phyloP scores from a whole-genome alignment of 352 stramenopile species.

The Saprolegnia parasitica region DNA sequence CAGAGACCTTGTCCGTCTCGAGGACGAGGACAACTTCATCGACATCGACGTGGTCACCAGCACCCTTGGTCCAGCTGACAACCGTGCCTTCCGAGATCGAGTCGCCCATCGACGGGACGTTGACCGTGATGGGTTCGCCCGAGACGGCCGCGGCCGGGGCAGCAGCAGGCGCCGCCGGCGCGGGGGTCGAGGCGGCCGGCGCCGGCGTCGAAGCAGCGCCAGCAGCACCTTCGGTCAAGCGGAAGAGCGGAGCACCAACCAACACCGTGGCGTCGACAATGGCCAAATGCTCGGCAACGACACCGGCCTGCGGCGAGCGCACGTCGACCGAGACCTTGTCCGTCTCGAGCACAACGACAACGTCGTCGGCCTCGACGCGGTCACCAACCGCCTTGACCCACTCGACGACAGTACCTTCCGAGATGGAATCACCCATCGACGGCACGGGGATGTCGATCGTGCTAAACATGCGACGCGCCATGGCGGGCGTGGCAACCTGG shows the following conservation, averaged over 20 bases:
- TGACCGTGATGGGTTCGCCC: constrained; percentile 40
- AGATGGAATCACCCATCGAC: constrained; percentile 95
- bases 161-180: constrained; percentile 26
- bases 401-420: constrained; percentile 95
- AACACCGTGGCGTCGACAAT: constrained; percentile 92
- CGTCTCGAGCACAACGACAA: constrained; percentile 98
- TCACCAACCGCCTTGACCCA: constrained; percentile 93
- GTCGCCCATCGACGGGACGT: constrained; percentile 84
- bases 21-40: constrained; percentile 96
- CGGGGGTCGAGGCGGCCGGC: constrained; percentile 3
- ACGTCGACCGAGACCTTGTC: constrained; percentile 97
- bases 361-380: constrained; percentile 91
- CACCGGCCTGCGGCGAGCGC: constrained; percentile 78
- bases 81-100: constrained; percentile 97
- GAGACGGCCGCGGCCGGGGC: constrained; percentile 8
- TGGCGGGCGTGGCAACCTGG: background rate
- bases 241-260: constrained; percentile 91
- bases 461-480: constrained; percentile 37
- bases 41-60: constrained; percentile 86
- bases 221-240: constrained; percentile 82
- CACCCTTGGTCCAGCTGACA: constrained; percentile 89
- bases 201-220: constrained; percentile 4
- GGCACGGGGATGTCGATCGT: constrained; percentile 72
- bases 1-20: constrained; percentile 94
- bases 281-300: constrained; percentile 87